A percentile compares a stretch with the other conserved stretches of the same genome.
Conservation (phyloP, 495 filamentous ascomycete species). For the Articulospora tetracladia region DNA sequence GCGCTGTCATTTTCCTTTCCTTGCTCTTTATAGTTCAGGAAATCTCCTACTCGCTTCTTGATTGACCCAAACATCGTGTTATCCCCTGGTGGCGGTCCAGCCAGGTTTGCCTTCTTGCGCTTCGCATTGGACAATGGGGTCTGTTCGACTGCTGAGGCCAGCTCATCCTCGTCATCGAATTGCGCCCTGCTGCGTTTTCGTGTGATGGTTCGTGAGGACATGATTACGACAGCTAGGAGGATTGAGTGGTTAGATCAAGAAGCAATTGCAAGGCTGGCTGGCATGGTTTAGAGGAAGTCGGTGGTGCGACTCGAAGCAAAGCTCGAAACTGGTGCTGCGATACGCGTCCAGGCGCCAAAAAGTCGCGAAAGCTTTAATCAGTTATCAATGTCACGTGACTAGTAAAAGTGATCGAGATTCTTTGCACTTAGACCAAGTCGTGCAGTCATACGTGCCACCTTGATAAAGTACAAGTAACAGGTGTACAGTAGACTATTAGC, state of each 20-base stretch:
- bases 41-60: neutral
- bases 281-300: neutral
- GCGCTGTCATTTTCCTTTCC: constrained; percentile 14
- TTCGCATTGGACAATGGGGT: constrained; percentile 15
- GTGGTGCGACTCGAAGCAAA: neutral
- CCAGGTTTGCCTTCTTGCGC: constrained; percentile 14
- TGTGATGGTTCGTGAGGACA: neutral
- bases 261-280: neutral
- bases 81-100: constrained; percentile 2
- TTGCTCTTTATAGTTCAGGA: constrained; percentile 1
- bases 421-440: too few species aligned
- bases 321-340: neutral
- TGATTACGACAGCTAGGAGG: neutral
- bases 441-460: too few species aligned
- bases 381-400: too few species aligned
- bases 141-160: neutral
- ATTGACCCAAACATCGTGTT: neutral
- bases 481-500: too few species aligned
- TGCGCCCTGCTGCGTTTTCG: constrained; percentile 17
- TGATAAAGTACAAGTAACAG: too few species aligned
- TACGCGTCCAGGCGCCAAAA: constrained; percentile 3
- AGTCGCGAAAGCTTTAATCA: neutral
- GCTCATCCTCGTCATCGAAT: constrained; percentile 7
- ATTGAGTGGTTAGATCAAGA: neutral
- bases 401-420: too few species aligned